Percentiles rank a stretch among this genome's conserved stretches.
phyloP scores from a whole-genome alignment of 768 basidiomycete species.

The Agrocybe pediades region DNA sequence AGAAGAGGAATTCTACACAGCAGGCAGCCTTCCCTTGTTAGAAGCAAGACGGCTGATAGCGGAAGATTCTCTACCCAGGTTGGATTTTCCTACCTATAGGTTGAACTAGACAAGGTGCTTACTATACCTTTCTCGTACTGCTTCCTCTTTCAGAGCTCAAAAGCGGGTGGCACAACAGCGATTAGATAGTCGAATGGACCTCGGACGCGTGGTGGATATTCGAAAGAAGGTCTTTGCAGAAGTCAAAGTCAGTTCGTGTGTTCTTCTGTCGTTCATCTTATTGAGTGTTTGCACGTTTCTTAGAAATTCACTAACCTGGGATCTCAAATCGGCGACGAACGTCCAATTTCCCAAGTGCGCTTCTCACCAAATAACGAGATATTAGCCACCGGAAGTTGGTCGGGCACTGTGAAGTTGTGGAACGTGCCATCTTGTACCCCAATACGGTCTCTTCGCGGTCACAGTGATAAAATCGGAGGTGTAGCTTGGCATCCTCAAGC shows the following conservation, averaged over 20 bases:
- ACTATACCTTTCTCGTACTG: constrained; percentile 47
- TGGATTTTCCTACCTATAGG: constrained; percentile 62
- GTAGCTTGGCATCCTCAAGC: constrained; percentile 98
- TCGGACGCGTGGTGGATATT: constrained; percentile 88
- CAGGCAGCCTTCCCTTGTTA: constrained; percentile 84
- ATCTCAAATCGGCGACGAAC: constrained; percentile 96
- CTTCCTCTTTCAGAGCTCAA: constrained; percentile 82
- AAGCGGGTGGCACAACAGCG: constrained; percentile 91
- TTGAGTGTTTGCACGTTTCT: neutral
- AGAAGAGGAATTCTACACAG: constrained; percentile 96
- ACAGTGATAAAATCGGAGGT: constrained; percentile 90
- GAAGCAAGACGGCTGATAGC: constrained; percentile 85
- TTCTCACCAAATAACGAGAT: constrained; percentile 91
- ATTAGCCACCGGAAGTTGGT: constrained; percentile 95
- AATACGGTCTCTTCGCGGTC: constrained; percentile 76
- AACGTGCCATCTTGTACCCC: constrained; percentile 89
- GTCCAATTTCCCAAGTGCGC: constrained; percentile 91
- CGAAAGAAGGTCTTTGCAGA: constrained; percentile 88
- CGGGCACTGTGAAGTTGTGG: constrained; percentile 94
- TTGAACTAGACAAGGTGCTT: constrained; percentile 72
- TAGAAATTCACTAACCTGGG: constrained; percentile 92
- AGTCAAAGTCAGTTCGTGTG: constrained; percentile 70
- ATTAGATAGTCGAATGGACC: constrained; percentile 83
- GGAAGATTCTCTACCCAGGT: constrained; percentile 95
- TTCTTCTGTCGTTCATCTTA: neutral